phyloP scores from a whole-genome alignment of 2,329 filamentous ascomycete species.

The Fusarium scirpi region DNA sequence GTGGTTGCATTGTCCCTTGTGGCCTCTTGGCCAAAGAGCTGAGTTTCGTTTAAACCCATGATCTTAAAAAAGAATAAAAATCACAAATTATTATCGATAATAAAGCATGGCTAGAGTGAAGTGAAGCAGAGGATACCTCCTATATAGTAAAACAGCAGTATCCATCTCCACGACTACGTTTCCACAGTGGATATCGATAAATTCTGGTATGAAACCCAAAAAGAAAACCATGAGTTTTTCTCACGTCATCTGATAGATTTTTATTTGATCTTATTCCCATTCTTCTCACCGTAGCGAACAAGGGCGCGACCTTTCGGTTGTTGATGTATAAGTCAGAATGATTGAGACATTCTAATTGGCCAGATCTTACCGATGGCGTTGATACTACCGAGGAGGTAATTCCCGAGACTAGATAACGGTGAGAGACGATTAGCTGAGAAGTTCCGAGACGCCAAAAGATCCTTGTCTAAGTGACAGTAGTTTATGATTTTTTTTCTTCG shows the following conservation, averaged over 20 bases:
- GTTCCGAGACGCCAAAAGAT: neutral
- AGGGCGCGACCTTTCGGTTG: constrained; percentile 14
- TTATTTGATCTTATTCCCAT: neutral
- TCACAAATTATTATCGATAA: neutral
- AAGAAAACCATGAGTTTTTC: neutral
- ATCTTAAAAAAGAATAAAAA: neutral
- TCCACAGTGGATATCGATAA: constrained; percentile 24
- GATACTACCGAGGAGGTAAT: neutral
- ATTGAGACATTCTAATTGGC: constrained; percentile 21
- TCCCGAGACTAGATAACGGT: neutral
- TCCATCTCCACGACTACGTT: constrained; percentile 16
- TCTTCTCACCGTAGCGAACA: constrained; percentile 3
- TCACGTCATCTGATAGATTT: constrained; percentile 17
- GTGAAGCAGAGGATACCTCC: constrained; percentile 2
- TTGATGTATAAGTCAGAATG: constrained; percentile 13
- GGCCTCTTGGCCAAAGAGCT: constrained; percentile 13
- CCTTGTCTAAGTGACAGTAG: neutral
- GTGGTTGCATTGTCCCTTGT: constrained; percentile 3
- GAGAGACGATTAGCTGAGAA: neutral
- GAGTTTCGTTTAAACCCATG: constrained; percentile 29
- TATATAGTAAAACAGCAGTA: constrained; percentile 7
- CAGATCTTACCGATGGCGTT: constrained; percentile 18
- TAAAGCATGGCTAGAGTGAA: neutral
- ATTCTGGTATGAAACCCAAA: neutral
- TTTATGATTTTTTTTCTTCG: neutral